Conservation (phyloP, 2,329 filamentous ascomycete genomes). For the Penicillium hordei region DNA sequence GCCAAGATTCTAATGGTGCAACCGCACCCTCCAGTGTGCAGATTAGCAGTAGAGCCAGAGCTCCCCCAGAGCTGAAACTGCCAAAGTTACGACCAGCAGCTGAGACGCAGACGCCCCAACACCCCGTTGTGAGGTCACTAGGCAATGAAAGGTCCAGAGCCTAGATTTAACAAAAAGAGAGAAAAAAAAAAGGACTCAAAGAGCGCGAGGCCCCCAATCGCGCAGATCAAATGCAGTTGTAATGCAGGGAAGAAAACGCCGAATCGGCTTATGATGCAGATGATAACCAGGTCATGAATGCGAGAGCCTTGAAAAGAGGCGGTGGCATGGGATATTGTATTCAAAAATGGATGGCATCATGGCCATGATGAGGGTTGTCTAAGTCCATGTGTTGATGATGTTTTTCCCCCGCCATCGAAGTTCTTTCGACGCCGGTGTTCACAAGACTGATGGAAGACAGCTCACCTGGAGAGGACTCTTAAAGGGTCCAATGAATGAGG, state of each 20-base stretch:
- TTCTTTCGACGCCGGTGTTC: constrained; percentile 11
- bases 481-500: constrained; percentile 6
- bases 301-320: constrained; percentile 8
- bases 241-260: constrained; percentile 21
- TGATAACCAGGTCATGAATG: constrained; percentile 12
- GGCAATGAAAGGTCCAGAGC: constrained; percentile 9
- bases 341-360: constrained; percentile 6
- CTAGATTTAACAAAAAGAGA: neutral
- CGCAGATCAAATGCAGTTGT: constrained; percentile 10
- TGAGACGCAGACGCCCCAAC: constrained; percentile 12
- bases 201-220: neutral
- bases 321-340: constrained; percentile 17
- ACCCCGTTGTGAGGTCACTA: constrained; percentile 6
- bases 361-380: constrained; percentile 8
- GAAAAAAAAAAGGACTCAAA: neutral
- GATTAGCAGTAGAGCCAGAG: constrained; percentile 9
- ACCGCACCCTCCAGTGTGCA: constrained; percentile 8
- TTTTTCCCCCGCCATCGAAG: constrained; percentile 6
- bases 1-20: constrained; percentile 19
- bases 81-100: constrained; percentile 20
- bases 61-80: constrained; percentile 4
- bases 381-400: constrained; percentile 6
- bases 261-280: constrained; percentile 25
- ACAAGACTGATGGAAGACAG: constrained; percentile 14
- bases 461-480: constrained; percentile 19